Conservation (phyloP, 257 asterid species). For the Solanum tarijense region DNA sequence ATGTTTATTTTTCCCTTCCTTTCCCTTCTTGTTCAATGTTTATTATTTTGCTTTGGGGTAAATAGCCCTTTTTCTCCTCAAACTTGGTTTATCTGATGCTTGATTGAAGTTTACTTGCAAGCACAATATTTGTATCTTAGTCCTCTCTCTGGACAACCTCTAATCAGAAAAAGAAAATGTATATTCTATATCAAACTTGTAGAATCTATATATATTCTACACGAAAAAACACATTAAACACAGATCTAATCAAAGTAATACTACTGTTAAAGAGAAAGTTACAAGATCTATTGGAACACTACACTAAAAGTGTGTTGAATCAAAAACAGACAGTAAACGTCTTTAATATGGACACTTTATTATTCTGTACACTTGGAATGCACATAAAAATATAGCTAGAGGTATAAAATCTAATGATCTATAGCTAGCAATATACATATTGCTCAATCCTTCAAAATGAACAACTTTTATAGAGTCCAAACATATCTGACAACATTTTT, state of each 20-base stretch:
- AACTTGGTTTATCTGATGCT: neutral
- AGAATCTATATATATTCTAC: neutral
- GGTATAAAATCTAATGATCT: neutral
- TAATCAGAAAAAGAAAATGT: neutral
- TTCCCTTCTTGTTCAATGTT: neutral
- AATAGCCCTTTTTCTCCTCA: neutral
- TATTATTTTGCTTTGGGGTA: neutral
- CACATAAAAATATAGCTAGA: neutral
- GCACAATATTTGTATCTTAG: neutral
- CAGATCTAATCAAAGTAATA: neutral
- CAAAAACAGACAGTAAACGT: neutral
- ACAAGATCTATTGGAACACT: neutral
- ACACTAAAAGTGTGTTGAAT: neutral
- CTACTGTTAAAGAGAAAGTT: neutral
- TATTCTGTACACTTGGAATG: neutral
- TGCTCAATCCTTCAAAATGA: neutral
- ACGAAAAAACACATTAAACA: neutral
- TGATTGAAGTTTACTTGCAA: neutral
- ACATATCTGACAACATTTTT: neutral
- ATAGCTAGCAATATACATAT: neutral
- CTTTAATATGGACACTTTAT: neutral
- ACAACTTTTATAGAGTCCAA: neutral
- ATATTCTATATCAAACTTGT: neutral
- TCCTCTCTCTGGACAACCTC: neutral
- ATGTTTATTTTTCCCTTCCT: neutral